A percentile compares a stretch with the other conserved stretches of the same genome.
Evolutionary conservation across 495 filamentous ascomycete species (phyloP).

Genomic region (Geopyxis carbonaria): DNA sequence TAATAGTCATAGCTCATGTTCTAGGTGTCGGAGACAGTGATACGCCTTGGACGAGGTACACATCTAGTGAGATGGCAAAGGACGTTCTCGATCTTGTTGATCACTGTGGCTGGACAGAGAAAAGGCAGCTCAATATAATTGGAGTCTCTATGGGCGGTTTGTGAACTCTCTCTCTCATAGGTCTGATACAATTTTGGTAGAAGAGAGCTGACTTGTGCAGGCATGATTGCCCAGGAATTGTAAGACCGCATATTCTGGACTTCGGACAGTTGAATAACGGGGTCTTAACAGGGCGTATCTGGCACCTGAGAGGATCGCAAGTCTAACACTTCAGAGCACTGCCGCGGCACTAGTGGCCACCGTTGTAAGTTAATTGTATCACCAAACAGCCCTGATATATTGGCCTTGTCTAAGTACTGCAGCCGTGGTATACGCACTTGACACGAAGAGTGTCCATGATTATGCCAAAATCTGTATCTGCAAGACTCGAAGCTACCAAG

Average conservation of each 20-base stretch:
- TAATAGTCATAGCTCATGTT: constrained; percentile 7
- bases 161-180: background rate
- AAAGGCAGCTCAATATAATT: constrained; percentile 46
- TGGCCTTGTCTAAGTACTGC: too few species aligned
- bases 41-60: constrained; percentile 53
- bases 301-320: constrained; percentile 44
- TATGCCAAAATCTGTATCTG: constrained; percentile 49
- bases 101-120: constrained; percentile 47
- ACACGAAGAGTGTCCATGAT: constrained; percentile 49
- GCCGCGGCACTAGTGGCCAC: constrained; percentile 53
- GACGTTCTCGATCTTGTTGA: constrained; percentile 53
- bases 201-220: constrained; percentile 10
- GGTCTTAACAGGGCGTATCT: constrained; percentile 32
- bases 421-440: constrained; percentile 47
- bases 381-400: constrained; percentile 6
- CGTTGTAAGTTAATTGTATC: constrained; percentile 24
- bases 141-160: constrained; percentile 59
- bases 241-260: constrained; percentile 17
- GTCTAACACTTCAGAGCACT: constrained; percentile 53
- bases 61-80: constrained; percentile 56
- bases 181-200: too few species aligned
- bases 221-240: constrained; percentile 77
- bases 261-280: background rate
- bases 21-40: constrained; percentile 56
- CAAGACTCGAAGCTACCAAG: constrained; percentile 36